Base-by-base conservation (phyloP, 257 asterid genomes). In the Paulownia fortunei region DNA sequence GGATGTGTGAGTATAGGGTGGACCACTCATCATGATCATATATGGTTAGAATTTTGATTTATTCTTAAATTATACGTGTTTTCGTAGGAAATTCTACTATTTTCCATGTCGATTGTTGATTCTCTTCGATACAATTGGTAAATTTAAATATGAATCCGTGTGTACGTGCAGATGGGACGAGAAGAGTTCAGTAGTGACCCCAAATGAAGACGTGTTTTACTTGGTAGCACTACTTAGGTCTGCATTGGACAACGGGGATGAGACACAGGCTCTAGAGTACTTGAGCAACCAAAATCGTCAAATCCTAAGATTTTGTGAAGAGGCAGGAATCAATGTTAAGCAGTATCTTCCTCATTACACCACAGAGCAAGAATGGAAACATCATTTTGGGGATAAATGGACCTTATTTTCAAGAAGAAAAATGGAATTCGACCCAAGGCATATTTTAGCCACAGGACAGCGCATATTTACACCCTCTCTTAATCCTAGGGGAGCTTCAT, bases 311-410 rank as follows among this genome's bases (percentile, higher is more conserved):
- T 92, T 92, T 19, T 92, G 97, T 49, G 24, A 82, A 2, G 87
- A 88, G 0, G 64, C 76, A 0, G 86, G 79, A 7, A 91, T 92
- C 72, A 21, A 82, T 13, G 80, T 73, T 7, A 92, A 91, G 84
- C 97, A 92, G 37, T 92, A 92, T 80, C 95, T 92, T 23, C 97
- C 97, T 42, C 92, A 92, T 64, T 92, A 92, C 84, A 82, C 82
- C 34, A 86, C 91, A n/a, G 89, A 79, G 12, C 78, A 79, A 72
- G 89, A 89, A 75, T 92, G 97, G 97, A 80, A 55, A 34, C 69
- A 76, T 49, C 97, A 92, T 60, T 92, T 82, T 71, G 97, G 90
- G 1, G 88, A 88, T 0, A 89, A 87, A 80, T 92, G 97, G 97
- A 7, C 62, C 21, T 58, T 26, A 21, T 86, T 92, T 78, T 24